Percentiles rank a stretch among this genome's conserved stretches.
phyloP scores from a whole-genome alignment of 208 protist species.

The Acanthamoeba pearcei region DNA sequence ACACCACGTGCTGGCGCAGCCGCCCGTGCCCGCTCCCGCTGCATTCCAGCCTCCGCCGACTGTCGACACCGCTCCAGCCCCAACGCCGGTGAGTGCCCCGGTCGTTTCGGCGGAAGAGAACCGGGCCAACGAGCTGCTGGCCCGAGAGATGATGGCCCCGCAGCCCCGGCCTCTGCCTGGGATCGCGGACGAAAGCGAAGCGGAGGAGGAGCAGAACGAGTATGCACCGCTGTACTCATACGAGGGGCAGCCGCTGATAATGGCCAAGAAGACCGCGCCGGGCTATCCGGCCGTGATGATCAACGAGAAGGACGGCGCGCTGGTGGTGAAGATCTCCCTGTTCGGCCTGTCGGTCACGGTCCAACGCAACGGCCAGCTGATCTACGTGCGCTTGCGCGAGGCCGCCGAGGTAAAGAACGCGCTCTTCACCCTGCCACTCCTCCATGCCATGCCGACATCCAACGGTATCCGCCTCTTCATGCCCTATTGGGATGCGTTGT shows the following conservation, averaged over 20 bases:
- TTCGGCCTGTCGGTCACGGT: background rate
- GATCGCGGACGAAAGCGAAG: background rate
- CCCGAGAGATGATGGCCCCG: background rate
- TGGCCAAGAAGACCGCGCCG: background rate
- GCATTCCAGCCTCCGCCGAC: no score
- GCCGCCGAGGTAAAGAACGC: background rate
- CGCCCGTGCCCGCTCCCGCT: no score
- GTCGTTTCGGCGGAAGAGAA: background rate
- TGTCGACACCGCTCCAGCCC: background rate
- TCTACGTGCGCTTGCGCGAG: background rate
- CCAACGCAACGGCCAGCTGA: background rate
- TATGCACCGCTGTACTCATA: background rate
- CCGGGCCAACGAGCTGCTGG: background rate
- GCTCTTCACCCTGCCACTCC: background rate
- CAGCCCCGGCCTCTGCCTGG: background rate
- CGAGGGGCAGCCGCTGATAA: background rate
- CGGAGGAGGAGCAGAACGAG: background rate
- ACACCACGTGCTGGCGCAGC: no score
- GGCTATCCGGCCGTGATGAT: background rate
- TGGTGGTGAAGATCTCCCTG: background rate
- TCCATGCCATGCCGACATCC: background rate
- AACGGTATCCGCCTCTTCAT: background rate
- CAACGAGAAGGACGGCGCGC: background rate
- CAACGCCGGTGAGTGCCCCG: background rate
- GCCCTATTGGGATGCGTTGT: background rate